A percentile compares a stretch with the other conserved stretches of the same genome.
phyloP scores from a whole-genome alignment of 169 alveolate genomes.

The Plasmodium inui region DNA sequence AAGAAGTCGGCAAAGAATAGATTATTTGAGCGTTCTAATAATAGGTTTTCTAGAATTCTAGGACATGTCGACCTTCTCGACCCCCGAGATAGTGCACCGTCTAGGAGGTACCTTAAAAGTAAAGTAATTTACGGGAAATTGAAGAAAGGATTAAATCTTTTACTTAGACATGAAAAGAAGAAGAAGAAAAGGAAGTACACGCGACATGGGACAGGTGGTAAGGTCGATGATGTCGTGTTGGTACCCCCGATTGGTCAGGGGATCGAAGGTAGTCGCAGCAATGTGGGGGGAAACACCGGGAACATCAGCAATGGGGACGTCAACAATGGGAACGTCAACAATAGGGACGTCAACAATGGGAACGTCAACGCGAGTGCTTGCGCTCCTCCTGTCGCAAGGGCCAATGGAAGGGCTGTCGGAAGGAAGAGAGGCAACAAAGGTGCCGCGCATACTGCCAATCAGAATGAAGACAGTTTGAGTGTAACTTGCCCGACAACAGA shows the following conservation, averaged over 20 bases:
- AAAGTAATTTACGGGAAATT: conserved; percentile 20
- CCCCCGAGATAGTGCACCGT: not conserved
- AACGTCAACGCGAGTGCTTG: not conserved
- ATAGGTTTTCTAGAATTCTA: not conserved
- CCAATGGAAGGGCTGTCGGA: not conserved
- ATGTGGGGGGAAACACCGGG: not conserved
- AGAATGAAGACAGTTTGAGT: not conserved
- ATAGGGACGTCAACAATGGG: not conserved
- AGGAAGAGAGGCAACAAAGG: not conserved
- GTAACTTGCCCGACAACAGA: not conserved
- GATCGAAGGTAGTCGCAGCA: not conserved
- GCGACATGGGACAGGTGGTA: not conserved
- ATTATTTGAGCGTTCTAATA: not conserved
- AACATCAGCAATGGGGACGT: not conserved
- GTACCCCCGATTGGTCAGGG: not conserved
- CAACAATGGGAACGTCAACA: not conserved
- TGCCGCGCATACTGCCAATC: not conserved
- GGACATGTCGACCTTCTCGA: conserved; percentile 4
- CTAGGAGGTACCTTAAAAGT: conserved; percentile 23
- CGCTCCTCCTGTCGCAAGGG: not conserved
- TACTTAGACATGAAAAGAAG: conserved; percentile 55
- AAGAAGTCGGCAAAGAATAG: conserved; percentile 5
- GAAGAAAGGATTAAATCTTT: conserved; percentile 37
- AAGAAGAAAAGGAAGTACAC: conserved; percentile 7
- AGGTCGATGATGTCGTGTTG: not conserved